phyloP scores from a whole-genome alignment of 768 basidiomycete species.

The Termitomyces sp. region DNA sequence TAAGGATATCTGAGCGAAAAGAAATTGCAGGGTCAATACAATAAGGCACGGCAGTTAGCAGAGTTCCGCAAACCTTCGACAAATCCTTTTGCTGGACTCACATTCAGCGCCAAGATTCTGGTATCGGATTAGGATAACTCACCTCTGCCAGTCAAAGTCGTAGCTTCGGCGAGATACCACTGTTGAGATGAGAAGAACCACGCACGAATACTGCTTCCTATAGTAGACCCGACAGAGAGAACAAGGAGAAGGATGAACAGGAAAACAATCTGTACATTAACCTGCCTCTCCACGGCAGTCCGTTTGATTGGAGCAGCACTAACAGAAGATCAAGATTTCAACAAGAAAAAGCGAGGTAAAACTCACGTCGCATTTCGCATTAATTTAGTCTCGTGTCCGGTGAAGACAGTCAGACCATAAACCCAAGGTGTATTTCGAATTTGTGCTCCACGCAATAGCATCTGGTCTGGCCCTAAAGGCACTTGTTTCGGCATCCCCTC shows the following conservation, averaged over 20 bases:
- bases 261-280: constrained; percentile 95
- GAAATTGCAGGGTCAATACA: constrained; percentile 13
- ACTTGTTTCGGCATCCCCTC: constrained; percentile 70
- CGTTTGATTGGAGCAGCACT: constrained; percentile 96
- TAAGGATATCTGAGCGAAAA: constrained; percentile 75
- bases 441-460: constrained; percentile 92
- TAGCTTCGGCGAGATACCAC: constrained; percentile 83
- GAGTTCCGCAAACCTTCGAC: constrained; percentile 61
- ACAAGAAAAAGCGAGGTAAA: background rate
- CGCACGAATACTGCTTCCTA: constrained; percentile 87
- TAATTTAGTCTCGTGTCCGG: constrained; percentile 97
- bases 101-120: background rate
- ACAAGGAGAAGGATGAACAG: constrained; percentile 85
- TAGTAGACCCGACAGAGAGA: constrained; percentile 85
- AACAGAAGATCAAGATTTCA: background rate
- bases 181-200: constrained; percentile 87
- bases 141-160: constrained; percentile 63
- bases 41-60: background rate
- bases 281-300: constrained; percentile 93
- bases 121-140: constrained; percentile 17
- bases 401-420: constrained; percentile 91
- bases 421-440: constrained; percentile 95
- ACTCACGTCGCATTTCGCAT: constrained; percentile 97
- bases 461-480: constrained; percentile 91
- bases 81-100: constrained; percentile 61